phyloP scores from a whole-genome alignment of 306 rosid genomes.

The Acacia confusa region DNA sequence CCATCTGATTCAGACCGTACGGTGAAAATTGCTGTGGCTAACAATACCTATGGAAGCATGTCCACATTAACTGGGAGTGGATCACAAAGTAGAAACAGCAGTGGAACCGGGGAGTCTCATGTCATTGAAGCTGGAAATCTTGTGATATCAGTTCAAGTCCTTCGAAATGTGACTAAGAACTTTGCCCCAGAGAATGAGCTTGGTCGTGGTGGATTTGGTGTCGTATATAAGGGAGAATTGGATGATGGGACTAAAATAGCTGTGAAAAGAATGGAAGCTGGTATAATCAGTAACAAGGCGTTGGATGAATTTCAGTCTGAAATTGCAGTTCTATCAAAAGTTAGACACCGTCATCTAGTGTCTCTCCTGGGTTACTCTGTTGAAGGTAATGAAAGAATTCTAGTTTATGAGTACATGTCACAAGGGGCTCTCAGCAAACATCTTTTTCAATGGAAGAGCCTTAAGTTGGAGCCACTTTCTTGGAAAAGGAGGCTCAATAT shows the following conservation, averaged over 20 bases:
- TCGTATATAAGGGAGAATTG: slow-evolving; percentile 90
- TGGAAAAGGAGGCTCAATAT: slow-evolving; percentile 95
- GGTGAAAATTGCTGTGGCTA: slow-evolving; percentile 70
- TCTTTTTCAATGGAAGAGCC: slow-evolving; percentile 90
- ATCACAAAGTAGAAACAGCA: slow-evolving; percentile 63
- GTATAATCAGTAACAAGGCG: slow-evolving; percentile 77
- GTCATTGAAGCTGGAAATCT: slow-evolving; percentile 90
- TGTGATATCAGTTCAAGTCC: slow-evolving; percentile 86
- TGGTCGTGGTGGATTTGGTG: slow-evolving; percentile 98
- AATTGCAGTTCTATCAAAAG: slow-evolving; percentile 94
- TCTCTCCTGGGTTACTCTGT: slow-evolving; percentile 81
- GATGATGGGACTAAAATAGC: slow-evolving; percentile 95
- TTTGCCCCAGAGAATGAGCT: slow-evolving; percentile 92
- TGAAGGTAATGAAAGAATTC: slow-evolving; percentile 82
- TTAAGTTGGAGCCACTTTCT: slow-evolving; percentile 76
- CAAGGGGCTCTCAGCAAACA: slow-evolving; percentile 97
- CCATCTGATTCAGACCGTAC: slow-evolving; percentile 69
- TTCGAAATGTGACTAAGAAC: slow-evolving; percentile 80
- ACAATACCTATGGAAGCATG: slow-evolving; percentile 52
- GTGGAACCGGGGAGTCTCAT: slow-evolving; percentile 72
- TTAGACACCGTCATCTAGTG: slow-evolving; percentile 93
- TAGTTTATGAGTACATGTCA: slow-evolving; percentile 92
- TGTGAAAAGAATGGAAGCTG: slow-evolving; percentile 93
- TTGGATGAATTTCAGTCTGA: slow-evolving; percentile 94
- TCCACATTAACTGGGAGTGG: slow-evolving; percentile 66